Base-by-base conservation (phyloP, 768 basidiomycete species). In the Austroboletus eburneus region DNA sequence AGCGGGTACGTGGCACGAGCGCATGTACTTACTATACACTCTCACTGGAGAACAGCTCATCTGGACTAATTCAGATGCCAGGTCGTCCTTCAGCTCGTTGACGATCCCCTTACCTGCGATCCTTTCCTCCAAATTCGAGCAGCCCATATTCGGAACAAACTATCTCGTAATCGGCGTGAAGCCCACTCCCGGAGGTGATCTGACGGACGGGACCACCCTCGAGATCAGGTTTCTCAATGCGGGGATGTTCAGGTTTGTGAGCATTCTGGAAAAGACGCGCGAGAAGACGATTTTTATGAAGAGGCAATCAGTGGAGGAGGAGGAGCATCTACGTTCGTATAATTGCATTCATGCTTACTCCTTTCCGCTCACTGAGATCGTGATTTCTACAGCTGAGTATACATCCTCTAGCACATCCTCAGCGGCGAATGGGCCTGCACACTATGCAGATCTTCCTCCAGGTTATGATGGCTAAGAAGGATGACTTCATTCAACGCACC, bases 231-330 rank as follows among this genome's bases (percentile, higher is more conserved):
- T 87, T 61, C 78, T 75, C 61, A 75, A 86, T 59, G 72, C 75
- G 36, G 76, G 79, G 12, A 79, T 89, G 72, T 87, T 88, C 57
- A 73, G 80, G 59, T 91, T 91, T 55, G 79, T 83, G 30, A 78
- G 76, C 39, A 63, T 79, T 21, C 65, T 91, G 43, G 86, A 87
- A 68, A 90, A 90, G 72, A 79, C 85, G 27, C 76, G 87, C 42
- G 87, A 90, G 68, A 70, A 77, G 39, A 80, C 80, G 14, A 78
- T 87, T 42, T 87, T 83, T 55, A 87, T 88, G 87, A 81, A 72
- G 61, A 70, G 85, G 39, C 80, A 81, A 61, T 51, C 49, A 17
- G 44, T 66, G 35, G 64, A 64, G n/a, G 66, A 66, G 10, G 66
- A 68, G 14, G 64, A 66, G 20, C 40, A 58, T 46, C 24, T 66